phyloP scores from a whole-genome alignment of 163 green algal genomes.

The Scenedesmus sp. region DNA sequence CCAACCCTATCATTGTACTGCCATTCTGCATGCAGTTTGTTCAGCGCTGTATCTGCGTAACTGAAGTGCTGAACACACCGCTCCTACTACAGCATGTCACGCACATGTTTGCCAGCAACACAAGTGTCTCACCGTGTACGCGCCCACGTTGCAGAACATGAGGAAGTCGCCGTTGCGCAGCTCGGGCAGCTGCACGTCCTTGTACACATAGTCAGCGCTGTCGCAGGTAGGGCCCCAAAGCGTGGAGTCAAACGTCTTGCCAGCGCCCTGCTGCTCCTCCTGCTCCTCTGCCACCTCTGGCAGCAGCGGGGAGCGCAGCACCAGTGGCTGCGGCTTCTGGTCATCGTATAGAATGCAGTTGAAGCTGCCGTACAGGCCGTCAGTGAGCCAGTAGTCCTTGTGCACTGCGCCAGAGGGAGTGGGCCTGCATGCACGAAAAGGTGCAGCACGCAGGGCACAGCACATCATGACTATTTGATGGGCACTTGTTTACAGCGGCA shows the following conservation, averaged over 20 bases:
- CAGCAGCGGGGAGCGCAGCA: slow-evolving; percentile 69
- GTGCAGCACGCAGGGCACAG: background rate
- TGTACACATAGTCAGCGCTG: slow-evolving; percentile 86
- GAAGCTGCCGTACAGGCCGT: slow-evolving; percentile 86
- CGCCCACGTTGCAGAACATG: slow-evolving; percentile 91
- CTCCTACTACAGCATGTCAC: background rate
- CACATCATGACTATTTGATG: background rate
- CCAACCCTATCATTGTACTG: background rate
- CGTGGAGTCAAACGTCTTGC: slow-evolving; percentile 69
- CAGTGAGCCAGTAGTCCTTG: slow-evolving; percentile 86
- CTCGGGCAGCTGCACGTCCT: slow-evolving; percentile 81
- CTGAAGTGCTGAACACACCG: background rate
- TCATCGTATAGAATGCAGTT: slow-evolving; percentile 75
- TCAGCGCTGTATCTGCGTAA: background rate
- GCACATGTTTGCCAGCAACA: background rate
- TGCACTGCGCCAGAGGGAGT: slow-evolving; percentile 28
- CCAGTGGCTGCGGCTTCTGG: slow-evolving; percentile 60
- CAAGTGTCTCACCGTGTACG: slow-evolving; percentile 81
- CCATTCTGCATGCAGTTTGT: background rate
- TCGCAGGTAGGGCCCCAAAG: slow-evolving; percentile 99
- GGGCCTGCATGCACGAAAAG: background rate
- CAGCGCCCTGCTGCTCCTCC: slow-evolving; percentile 24
- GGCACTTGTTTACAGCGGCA: background rate
- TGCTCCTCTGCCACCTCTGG: slow-evolving; percentile 48
- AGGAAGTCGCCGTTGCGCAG: slow-evolving; percentile 96